A percentile compares a stretch with the other conserved stretches of the same genome.
These are phyloP conservation scores for Epichloe uncinata DNA, from an alignment of 2,329 filamentous ascomycete genomes.

Conservation along the genomic window DNA sequence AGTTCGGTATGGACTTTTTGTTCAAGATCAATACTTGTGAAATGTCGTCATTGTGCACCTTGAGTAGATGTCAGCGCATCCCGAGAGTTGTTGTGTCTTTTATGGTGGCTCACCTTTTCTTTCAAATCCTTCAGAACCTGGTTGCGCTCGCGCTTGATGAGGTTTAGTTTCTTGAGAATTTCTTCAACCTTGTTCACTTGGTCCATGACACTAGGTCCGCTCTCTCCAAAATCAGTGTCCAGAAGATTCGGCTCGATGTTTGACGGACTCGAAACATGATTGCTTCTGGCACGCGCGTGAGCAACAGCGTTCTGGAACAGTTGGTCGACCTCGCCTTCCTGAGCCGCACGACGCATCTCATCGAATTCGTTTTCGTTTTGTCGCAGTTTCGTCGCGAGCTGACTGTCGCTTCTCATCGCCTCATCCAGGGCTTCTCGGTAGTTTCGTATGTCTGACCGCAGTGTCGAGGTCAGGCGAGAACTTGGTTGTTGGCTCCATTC, in stretches of 20 bases:
- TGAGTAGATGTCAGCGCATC: not conserved
- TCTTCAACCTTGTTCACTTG: slow-evolving; percentile 86
- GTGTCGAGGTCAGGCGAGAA: slow-evolving; percentile 71
- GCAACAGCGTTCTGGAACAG: slow-evolving; percentile 80
- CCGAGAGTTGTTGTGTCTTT: not conserved
- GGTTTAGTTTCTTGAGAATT: slow-evolving; percentile 75
- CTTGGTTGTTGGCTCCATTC: slow-evolving; percentile 98
- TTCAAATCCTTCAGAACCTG: slow-evolving; percentile 95
- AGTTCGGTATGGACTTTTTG: slow-evolving; percentile 89
- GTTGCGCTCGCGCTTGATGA: slow-evolving; percentile 81
- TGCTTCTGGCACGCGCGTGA: slow-evolving; percentile 56
- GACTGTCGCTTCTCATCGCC: slow-evolving; percentile 72
- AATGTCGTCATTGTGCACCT: slow-evolving; percentile 95
- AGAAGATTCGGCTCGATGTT: slow-evolving; percentile 62
- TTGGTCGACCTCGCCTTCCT: slow-evolving; percentile 74
- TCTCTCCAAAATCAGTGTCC: slow-evolving; percentile 85
- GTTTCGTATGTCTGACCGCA: slow-evolving; percentile 74
- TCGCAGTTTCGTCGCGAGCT: slow-evolving; percentile 69
- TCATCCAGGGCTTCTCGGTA: slow-evolving; percentile 86
- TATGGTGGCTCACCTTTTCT: slow-evolving; percentile 60
- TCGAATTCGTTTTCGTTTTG: slow-evolving; percentile 84
- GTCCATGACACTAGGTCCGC: slow-evolving; percentile 65
- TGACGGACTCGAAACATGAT: slow-evolving; percentile 46
- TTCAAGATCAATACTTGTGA: slow-evolving; percentile 95
- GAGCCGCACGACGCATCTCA: slow-evolving; percentile 83